A percentile compares a stretch with the other conserved stretches of the same genome.
Conservation (phyloP, 1,284 basidiomycete species). For the Naganishia albida region DNA sequence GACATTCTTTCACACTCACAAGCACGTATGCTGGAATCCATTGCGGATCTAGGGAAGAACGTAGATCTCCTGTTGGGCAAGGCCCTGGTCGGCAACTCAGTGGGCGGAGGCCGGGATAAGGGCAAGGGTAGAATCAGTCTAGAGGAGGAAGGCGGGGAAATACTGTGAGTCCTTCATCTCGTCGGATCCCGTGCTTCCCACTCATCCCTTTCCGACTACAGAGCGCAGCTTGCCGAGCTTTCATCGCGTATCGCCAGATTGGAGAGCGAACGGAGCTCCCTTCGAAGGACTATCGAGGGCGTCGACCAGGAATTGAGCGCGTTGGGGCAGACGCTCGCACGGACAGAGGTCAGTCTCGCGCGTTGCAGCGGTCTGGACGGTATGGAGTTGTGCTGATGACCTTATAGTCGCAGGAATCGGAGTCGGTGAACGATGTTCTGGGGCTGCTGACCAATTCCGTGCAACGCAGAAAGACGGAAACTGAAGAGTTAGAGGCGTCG, state of each 20-base stretch:
- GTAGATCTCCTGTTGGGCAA: slow-evolving; percentile 42
- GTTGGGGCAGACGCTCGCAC: slow-evolving; percentile 31
- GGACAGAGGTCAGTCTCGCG: slow-evolving; percentile 14
- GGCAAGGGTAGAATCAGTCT: slow-evolving; percentile 6
- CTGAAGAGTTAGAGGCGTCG: neutral
- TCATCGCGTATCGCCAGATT: slow-evolving; percentile 35
- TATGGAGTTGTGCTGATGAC: slow-evolving; percentile 1
- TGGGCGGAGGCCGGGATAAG: slow-evolving; percentile 17
- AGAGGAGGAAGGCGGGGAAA: slow-evolving; percentile 34
- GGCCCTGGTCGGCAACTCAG: slow-evolving; percentile 21
- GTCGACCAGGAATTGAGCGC: slow-evolving; percentile 34
- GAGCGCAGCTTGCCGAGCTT: slow-evolving; percentile 35
- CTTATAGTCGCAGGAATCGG: slow-evolving; percentile 18
- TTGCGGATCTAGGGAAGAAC: slow-evolving; percentile 43
- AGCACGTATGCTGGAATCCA: slow-evolving; percentile 50
- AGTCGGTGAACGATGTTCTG: slow-evolving; percentile 22
- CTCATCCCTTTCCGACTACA: neutral
- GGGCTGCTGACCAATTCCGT: neutral
- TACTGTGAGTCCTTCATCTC: slow-evolving; percentile 33
- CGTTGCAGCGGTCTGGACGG: too few species aligned
- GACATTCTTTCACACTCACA: slow-evolving; percentile 51
- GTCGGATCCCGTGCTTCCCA: neutral
- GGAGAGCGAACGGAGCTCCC: slow-evolving; percentile 34
- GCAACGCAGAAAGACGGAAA: neutral
- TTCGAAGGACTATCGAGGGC: slow-evolving; percentile 35